Evolutionary conservation across 2,329 filamentous ascomycete species (phyloP), one percentile per base, ranked within the genome.

Genomic region (Coniella vitis): DNA sequence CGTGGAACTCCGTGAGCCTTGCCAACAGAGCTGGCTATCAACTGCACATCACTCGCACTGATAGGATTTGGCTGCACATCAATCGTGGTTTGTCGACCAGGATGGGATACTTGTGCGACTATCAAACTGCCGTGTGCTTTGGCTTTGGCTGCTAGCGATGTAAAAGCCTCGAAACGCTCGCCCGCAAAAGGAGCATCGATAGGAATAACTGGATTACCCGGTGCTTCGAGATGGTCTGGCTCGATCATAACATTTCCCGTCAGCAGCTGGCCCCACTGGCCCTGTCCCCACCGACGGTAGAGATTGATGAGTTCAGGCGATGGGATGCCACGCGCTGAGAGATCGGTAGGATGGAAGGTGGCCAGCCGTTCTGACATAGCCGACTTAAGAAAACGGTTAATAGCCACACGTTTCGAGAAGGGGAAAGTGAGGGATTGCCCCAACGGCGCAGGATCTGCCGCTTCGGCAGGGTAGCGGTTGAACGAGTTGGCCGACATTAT

Each of bases 191-290:
- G 63, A 7, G 72, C 71, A 5, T 69, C 70, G 8, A 64, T 65
- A 1, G 80, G 75, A 38, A 86, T 77, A 58, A 86, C 79, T 1
- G 68, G 65, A 60, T 83, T 80, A 8, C 79, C 79, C 2, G 71
- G 57, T 4, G 69, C 70, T 54, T 81, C 78, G 2, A 83, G 63
- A 45, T 79, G 72, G 43, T 80, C 76, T 54, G 74, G 78, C 41
- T 82, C 77, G 38, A 84, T 71, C 73, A 83, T 80, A 51, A 83
- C 66, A 60, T 86, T 86, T 38, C 83, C 82, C 0, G 78, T 81
- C 1, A 83, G 62, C 50, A 84, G 76, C 21, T 79, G 57, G 4
- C 80, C 79, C 38, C 71, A 69, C 10, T 64, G 69, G 20, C 75
- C 77, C 55, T 81, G 73, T 2, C 81, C 81, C 79, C 80, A 86